These are phyloP conservation scores for Phlebiopsis flavidoalba DNA, from an alignment of 768 basidiomycete species.

Conservation along the genomic window DNA sequence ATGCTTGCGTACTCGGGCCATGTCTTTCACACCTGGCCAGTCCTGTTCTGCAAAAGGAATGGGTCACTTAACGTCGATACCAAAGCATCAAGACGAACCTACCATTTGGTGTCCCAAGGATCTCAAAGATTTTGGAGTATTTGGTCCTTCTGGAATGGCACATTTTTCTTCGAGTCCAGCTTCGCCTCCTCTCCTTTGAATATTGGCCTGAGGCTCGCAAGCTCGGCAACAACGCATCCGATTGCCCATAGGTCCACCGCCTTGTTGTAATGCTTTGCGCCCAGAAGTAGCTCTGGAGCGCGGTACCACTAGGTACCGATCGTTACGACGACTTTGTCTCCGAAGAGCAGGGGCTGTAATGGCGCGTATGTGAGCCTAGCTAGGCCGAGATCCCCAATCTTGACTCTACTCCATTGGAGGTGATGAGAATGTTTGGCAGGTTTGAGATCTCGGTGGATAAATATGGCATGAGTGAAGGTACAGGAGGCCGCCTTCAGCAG, in stretches of 20 bases:
- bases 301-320: conserved; percentile 99
- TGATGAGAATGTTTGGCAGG: conserved; percentile 95
- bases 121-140: conserved; percentile 94
- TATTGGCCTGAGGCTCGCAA: conserved; percentile 90
- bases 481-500: conserved; percentile 88
- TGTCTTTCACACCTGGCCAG: conserved; percentile 81
- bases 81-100: conserved; percentile 22
- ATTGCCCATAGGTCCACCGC: conserved; percentile 97
- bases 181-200: conserved; percentile 99
- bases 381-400: conserved; percentile 97
- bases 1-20: conserved; percentile 88
- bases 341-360: conserved; percentile 83
- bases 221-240: conserved; percentile 95
- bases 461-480: conserved; percentile 24
- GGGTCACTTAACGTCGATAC: background rate
- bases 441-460: conserved; percentile 25
- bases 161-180: conserved; percentile 92
- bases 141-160: conserved; percentile 96
- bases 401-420: conserved; percentile 26
- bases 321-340: conserved; percentile 98
- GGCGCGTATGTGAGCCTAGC: conserved; percentile 90
- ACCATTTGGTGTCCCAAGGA: conserved; percentile 87
- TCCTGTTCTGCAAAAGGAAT: conserved; percentile 54
- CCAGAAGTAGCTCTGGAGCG: conserved; percentile 92
- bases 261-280: conserved; percentile 96